Percentiles rank a stretch among this genome's conserved stretches.
phyloP scores from a whole-genome alignment of 2,329 filamentous ascomycete species.

The Diplodia seriata region DNA sequence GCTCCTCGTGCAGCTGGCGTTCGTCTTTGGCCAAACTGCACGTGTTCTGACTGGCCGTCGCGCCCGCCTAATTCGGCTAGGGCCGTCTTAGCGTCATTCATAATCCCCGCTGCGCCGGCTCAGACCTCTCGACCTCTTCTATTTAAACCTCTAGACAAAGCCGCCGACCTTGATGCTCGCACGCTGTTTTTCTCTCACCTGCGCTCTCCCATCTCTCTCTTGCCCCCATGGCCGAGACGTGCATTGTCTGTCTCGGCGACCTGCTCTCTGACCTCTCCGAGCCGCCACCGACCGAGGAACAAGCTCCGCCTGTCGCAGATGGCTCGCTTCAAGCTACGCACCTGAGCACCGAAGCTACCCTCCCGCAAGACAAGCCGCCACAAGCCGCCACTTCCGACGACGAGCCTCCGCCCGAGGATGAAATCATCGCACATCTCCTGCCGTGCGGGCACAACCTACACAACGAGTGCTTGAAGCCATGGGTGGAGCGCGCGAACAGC shows the following conservation, averaged over 20 bases:
- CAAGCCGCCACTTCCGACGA: slow-evolving; percentile 39
- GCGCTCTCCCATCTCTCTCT: not conserved
- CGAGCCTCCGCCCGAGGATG: slow-evolving; percentile 52
- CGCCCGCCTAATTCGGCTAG: slow-evolving; percentile 23
- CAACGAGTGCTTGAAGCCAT: slow-evolving; percentile 88
- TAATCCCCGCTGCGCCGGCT: slow-evolving; percentile 31
- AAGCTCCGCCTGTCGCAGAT: slow-evolving; percentile 29
- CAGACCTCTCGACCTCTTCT: slow-evolving; percentile 38
- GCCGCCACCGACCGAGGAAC: slow-evolving; percentile 49
- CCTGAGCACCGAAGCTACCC: slow-evolving; percentile 13
- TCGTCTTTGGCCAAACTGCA: slow-evolving; percentile 12
- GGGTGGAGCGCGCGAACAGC: slow-evolving; percentile 96
- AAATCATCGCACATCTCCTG: slow-evolving; percentile 66
- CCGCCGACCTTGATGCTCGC: slow-evolving; percentile 27
- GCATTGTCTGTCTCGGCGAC: slow-evolving; percentile 75
- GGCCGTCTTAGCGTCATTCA: slow-evolving; percentile 28
- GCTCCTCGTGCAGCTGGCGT: slow-evolving; percentile 14
- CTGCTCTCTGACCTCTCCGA: slow-evolving; percentile 57
- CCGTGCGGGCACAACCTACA: slow-evolving; percentile 93
- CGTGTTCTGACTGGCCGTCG: slow-evolving; percentile 30
- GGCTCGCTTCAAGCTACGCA: slow-evolving; percentile 33
- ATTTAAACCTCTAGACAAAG: slow-evolving; percentile 26
- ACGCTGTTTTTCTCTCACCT: slow-evolving; percentile 31
- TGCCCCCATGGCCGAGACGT: slow-evolving; percentile 67
- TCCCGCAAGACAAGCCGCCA: slow-evolving; percentile 25